These are phyloP conservation scores for Infundibulicybe gibba DNA, from an alignment of 768 basidiomycete species.

Conservation along the genomic window DNA sequence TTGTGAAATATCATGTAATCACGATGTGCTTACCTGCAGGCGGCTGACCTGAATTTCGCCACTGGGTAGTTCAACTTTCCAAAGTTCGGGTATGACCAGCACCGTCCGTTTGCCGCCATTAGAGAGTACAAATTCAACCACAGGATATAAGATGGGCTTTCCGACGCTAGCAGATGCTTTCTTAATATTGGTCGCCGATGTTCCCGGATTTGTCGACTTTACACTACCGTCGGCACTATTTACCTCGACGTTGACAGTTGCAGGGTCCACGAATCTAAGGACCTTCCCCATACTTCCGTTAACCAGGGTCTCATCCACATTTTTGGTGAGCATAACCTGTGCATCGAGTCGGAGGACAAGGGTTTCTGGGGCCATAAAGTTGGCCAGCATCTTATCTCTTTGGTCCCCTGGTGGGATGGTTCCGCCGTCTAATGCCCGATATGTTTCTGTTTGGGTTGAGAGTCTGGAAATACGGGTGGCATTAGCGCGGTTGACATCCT, in stretches of 20 bases:
- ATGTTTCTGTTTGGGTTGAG: constrained; percentile 48
- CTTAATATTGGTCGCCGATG: constrained; percentile 15
- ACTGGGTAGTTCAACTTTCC: constrained; percentile 86
- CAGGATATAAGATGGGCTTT: constrained; percentile 41
- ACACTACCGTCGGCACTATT: constrained; percentile 24
- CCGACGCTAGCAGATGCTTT: constrained; percentile 17
- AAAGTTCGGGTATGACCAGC: constrained; percentile 66
- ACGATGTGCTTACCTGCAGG: constrained; percentile 56
- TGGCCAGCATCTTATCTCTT: constrained; percentile 75
- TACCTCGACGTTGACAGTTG: constrained; percentile 37
- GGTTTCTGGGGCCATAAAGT: constrained; percentile 82
- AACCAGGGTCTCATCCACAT: constrained; percentile 84
- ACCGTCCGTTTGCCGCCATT: constrained; percentile 51
- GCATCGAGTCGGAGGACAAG: constrained; percentile 76
- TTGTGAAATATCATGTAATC: not conserved
- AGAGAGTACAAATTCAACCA: constrained; percentile 74
- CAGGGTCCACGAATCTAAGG: constrained; percentile 63
- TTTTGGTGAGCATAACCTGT: constrained; percentile 97
- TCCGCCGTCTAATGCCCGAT: constrained; percentile 63
- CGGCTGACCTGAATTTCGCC: constrained; percentile 82
- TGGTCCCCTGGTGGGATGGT: constrained; percentile 45
- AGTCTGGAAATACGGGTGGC: constrained; percentile 60
- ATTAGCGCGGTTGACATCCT: constrained; percentile 91
- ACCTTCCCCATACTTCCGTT: constrained; percentile 94
- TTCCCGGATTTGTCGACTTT: constrained; percentile 23